Percentiles rank a stretch among this genome's conserved stretches.
Conservation (phyloP, 2,329 filamentous ascomycete genomes). For the Niveomyces coronatus region DNA sequence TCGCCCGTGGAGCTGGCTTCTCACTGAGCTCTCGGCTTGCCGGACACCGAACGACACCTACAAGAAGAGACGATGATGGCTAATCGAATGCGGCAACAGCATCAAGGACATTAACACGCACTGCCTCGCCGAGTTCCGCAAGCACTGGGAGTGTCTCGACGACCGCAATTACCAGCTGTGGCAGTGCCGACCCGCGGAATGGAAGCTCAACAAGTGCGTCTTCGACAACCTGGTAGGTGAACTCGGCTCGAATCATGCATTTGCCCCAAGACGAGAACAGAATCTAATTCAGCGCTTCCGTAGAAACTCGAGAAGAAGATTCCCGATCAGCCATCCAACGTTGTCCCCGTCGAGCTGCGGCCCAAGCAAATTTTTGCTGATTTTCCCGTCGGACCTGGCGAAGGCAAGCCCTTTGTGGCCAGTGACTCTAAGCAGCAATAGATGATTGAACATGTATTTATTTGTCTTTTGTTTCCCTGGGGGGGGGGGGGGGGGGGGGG, state of each 20-base stretch:
- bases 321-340: constrained; percentile 59
- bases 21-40: not conserved
- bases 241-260: not conserved
- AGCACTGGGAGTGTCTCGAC: constrained; percentile 92
- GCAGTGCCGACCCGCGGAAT: constrained; percentile 84
- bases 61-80: not conserved
- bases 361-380: constrained; percentile 53
- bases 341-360: constrained; percentile 64
- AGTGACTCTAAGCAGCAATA: constrained; percentile 26
- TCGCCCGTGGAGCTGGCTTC: no score
- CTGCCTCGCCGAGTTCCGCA: constrained; percentile 83
- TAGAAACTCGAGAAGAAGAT: constrained; percentile 76
- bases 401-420: constrained; percentile 33
- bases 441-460: constrained; percentile 14
- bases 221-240: constrained; percentile 82
- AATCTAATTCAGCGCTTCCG: not conserved
- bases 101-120: constrained; percentile 93
- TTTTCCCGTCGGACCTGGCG: constrained; percentile 31
- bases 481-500: no score
- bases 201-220: constrained; percentile 88
- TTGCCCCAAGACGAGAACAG: no score
- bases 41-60: not conserved
- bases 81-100: constrained; percentile 33
- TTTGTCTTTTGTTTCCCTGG: constrained; percentile 3
- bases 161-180: constrained; percentile 97